Conservation (phyloP, 768 basidiomycete species). For the Naematelia aurantialba region DNA sequence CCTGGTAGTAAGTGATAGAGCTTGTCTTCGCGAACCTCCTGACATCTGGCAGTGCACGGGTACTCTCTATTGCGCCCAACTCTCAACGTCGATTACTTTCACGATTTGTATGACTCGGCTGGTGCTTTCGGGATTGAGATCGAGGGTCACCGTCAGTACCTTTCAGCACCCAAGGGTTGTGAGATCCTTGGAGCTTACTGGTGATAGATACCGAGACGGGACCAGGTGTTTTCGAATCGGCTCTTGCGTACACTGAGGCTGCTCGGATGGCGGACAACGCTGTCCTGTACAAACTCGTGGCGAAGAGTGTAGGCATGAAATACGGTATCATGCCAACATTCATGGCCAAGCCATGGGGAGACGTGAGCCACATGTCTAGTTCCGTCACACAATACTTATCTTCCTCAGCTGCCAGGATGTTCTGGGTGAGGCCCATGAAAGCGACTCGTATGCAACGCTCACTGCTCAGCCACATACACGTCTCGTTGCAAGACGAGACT, state of each 20-base stretch:
- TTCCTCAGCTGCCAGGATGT: slow-evolving; percentile 80
- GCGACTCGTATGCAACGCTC: not conserved
- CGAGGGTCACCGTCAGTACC: slow-evolving; percentile 73
- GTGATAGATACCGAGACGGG: slow-evolving; percentile 51
- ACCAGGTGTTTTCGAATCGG: slow-evolving; percentile 51
- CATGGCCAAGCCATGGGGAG: slow-evolving; percentile 96
- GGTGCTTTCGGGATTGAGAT: slow-evolving; percentile 69
- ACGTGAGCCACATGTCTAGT: slow-evolving; percentile 60
- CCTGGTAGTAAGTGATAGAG: slow-evolving; percentile 72
- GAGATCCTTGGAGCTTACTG: not conserved
- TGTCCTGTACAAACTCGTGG: slow-evolving; percentile 82
- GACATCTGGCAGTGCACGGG: slow-evolving; percentile 71
- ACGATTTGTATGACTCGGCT: slow-evolving; percentile 70
- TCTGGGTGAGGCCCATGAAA: slow-evolving; percentile 63
- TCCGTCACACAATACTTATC: not conserved
- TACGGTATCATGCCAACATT: slow-evolving; percentile 87
- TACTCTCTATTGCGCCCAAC: slow-evolving; percentile 90
- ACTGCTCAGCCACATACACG: slow-evolving; percentile 67
- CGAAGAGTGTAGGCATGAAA: slow-evolving; percentile 88
- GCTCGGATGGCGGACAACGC: slow-evolving; percentile 56
- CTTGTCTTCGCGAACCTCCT: not conserved
- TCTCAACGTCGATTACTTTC: slow-evolving; percentile 82
- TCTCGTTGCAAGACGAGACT: slow-evolving; percentile 65
- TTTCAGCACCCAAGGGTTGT: not conserved
- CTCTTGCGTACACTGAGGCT: slow-evolving; percentile 49